Base-by-base conservation (phyloP, 495 filamentous ascomycete species). In the Talaromyces adpressus region DNA sequence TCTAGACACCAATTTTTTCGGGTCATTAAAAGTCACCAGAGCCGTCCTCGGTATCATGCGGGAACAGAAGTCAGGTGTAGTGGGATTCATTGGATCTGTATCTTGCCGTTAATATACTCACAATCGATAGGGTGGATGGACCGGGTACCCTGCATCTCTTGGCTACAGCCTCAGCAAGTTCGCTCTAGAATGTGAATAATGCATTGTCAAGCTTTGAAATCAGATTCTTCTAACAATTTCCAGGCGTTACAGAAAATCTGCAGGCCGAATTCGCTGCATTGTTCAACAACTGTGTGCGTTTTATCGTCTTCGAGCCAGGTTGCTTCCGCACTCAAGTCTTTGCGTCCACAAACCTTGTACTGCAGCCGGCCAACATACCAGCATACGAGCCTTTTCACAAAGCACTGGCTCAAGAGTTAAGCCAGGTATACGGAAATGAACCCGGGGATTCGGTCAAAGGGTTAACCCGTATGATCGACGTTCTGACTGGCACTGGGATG, bases 1-100 rank as follows among this genome's bases (percentile, higher is more conserved):
- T 8, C 77, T 79, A 66, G 74, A 79, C 63, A 82, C 81, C 39
- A 85, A 84, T 66, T 74, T 82, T 8, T 72, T 82, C 30, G 83
- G 83, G 6, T 66, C 71, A 6, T 69, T 75, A 45, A 76, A 77
- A 63, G 62, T 81, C 6, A 75, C 76, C 2, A 73, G 76, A 11
- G 77, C 78, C 6, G 67, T 75, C 22, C 62, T 81, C 1, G 75
- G 75, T 6, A 64, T 74, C 30, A 75, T 86, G 63, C 80, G 82
- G 9, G 72, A 69, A 67, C 67, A 69, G 32, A 69, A 70, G 18
- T 68, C 70, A 0, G 83, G 83, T 4, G 70, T 73, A 1, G 72
- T 85, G 56, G 74, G 62, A 4, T 70, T 74, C 32, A 64, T 82
- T 61, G 73, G 71, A 41, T 75, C 70, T 16, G 67, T 18, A 49